phyloP scores from a whole-genome alignment of 2,329 filamentous ascomycete species.

The Colletotrichum viniferum region DNA sequence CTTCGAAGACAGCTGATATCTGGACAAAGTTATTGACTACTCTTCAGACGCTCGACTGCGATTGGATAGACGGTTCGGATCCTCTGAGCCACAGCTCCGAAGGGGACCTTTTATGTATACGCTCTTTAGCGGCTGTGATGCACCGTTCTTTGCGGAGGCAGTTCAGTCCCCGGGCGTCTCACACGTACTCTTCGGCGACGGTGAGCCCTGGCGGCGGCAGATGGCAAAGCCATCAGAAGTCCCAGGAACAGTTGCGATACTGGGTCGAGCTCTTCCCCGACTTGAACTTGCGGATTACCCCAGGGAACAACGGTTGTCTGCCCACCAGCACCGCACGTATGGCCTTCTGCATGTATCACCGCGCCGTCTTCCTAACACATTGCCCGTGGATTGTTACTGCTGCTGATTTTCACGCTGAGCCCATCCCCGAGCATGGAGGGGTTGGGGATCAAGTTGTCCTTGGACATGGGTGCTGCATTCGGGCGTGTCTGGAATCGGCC shows the following conservation, averaged over 20 bases:
- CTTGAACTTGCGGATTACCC: neutral
- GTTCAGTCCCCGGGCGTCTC: neutral
- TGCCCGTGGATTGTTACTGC: neutral
- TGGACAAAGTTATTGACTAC: neutral
- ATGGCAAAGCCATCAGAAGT: neutral
- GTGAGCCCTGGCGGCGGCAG: neutral
- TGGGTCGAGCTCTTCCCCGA: neutral
- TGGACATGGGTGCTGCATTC: neutral
- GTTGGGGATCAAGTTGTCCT: neutral
- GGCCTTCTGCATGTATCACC: neutral
- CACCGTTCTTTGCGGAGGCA: neutral
- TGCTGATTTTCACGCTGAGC: neutral
- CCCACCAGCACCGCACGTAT: neutral
- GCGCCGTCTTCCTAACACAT: neutral
- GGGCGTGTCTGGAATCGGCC: neutral
- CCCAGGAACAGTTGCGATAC: neutral
- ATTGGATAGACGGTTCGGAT: neutral
- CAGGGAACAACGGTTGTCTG: neutral
- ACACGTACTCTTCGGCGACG: neutral
- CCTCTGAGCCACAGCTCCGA: neutral
- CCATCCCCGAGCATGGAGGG: neutral
- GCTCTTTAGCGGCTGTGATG: neutral
- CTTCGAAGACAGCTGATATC: neutral
- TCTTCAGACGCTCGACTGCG: neutral
- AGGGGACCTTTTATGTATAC: neutral